Conservation (phyloP, 1,284 basidiomycete species). For the Hypsizygus ulmarius region DNA sequence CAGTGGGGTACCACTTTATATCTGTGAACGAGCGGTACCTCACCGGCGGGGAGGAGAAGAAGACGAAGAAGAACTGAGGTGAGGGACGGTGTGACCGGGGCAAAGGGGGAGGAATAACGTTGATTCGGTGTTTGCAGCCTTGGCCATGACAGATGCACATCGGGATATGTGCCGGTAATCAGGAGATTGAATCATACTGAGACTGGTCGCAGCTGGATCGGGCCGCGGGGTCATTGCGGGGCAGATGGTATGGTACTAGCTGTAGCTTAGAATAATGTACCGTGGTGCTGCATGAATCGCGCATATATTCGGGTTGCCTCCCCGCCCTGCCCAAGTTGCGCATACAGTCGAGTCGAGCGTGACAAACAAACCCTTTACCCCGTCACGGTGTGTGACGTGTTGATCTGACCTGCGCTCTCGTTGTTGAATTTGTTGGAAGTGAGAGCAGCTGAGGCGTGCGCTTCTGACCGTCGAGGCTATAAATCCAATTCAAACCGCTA, state of each 20-base stretch:
- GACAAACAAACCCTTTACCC: constrained; percentile 12
- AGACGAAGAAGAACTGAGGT: constrained; percentile 15
- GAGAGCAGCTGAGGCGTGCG: constrained; percentile 11
- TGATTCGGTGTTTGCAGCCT: not conserved
- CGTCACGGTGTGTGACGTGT: constrained; percentile 12
- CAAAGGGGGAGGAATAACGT: not conserved
- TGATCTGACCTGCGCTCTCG: constrained; percentile 10
- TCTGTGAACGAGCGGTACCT: constrained; percentile 73
- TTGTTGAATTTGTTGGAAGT: constrained; percentile 5
- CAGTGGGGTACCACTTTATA: constrained; percentile 85
- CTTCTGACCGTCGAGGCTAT: constrained; percentile 8
- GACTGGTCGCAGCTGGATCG: constrained; percentile 3
- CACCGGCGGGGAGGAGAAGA: constrained; percentile 18
- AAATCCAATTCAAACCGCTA: constrained; percentile 7
- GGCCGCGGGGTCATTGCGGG: not conserved
- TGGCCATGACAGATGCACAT: constrained; percentile 7
- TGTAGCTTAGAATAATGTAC: not conserved
- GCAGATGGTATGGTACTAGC: not conserved
- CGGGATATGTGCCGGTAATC: constrained; percentile 6
- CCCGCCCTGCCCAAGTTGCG: not conserved
- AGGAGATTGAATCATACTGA: constrained; percentile 2
- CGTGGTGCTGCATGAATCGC: not conserved
- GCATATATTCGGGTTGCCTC: not conserved
- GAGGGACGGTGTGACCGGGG: not conserved
- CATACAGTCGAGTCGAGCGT: not conserved